Percentiles rank a stretch among this genome's conserved stretches.
phyloP scores from a whole-genome alignment of 192 early-diverging fungal genomes.

The Entomortierella chlamydospora region DNA sequence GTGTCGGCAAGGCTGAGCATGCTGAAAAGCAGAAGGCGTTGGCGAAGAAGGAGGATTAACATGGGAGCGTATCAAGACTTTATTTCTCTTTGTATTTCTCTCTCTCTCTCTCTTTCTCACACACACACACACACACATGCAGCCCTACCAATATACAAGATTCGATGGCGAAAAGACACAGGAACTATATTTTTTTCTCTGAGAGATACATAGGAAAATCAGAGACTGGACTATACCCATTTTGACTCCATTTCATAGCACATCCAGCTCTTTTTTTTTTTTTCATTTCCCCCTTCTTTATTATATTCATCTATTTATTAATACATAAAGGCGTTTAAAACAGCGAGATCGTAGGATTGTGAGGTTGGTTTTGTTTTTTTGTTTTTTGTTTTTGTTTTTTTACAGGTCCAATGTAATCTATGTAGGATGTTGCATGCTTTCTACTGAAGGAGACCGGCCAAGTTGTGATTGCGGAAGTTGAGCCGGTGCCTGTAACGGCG shows the following conservation, averaged over 20 bases:
- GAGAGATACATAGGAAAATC: not conserved
- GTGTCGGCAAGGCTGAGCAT: constrained; percentile 44
- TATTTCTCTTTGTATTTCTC: not conserved
- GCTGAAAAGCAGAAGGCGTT: constrained; percentile 12
- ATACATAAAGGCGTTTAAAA: too few species aligned
- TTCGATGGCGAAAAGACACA: too few species aligned
- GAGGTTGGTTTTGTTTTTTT: not conserved
- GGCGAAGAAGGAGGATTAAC: constrained; percentile 7
- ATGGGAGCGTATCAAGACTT: not conserved
- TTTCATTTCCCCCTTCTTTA: too few species aligned
- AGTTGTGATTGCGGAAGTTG: not conserved
- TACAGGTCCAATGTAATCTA: not conserved
- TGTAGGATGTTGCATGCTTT: not conserved
- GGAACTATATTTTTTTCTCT: not conserved
- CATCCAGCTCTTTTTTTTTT: too few species aligned
- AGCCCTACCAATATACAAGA: too few species aligned
- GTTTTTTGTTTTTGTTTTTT: not conserved
- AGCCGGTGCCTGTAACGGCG: not conserved
- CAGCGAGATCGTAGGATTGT: too few species aligned
- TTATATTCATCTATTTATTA: too few species aligned
- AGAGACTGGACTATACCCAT: not conserved
- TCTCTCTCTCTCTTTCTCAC: not conserved
- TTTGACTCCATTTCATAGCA: too few species aligned
- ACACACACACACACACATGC: too few species aligned
- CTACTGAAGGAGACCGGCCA: not conserved